Conservation (phyloP, 352 stramenopile genomes). For the Blastocystis sp. region DNA sequence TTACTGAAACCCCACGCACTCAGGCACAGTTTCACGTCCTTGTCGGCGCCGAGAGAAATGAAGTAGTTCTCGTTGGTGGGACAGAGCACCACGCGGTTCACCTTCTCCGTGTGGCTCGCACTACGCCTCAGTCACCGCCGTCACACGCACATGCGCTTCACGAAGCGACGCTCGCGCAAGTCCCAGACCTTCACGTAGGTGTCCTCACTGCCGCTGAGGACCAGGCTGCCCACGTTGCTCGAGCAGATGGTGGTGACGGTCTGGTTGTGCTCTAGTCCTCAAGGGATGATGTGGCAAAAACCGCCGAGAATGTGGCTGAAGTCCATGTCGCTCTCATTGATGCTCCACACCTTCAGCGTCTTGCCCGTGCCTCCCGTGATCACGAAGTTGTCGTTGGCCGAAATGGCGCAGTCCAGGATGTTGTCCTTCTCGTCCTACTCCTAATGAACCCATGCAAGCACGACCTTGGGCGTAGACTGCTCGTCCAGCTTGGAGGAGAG, state of each 20-base stretch:
- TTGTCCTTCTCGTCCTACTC: conserved; percentile 17
- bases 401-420: conserved; percentile 55
- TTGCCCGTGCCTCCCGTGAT: conserved; percentile 60
- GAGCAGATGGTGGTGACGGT: conserved; percentile 1
- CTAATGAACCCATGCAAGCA: not conserved
- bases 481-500: not conserved
- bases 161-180: not conserved
- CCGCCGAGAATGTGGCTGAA: conserved; percentile 32
- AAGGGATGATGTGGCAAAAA: not conserved
- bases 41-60: conserved; percentile 14
- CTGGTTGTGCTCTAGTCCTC: conserved; percentile 25
- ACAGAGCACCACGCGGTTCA: conserved; percentile 54
- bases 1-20: not conserved
- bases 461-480: not conserved
- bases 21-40: conserved; percentile 8
- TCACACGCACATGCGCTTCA: conserved; percentile 19
- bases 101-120: conserved; percentile 34
- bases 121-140: not conserved
- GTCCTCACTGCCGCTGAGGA: conserved; percentile 53
- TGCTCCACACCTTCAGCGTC: conserved; percentile 35
- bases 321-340: conserved; percentile 18
- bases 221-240: conserved; percentile 41
- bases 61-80: conserved; percentile 62
- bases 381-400: conserved; percentile 60
- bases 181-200: conserved; percentile 41